Base-by-base conservation (phyloP, 257 asterid genomes). In the Gentiana dahurica region DNA sequence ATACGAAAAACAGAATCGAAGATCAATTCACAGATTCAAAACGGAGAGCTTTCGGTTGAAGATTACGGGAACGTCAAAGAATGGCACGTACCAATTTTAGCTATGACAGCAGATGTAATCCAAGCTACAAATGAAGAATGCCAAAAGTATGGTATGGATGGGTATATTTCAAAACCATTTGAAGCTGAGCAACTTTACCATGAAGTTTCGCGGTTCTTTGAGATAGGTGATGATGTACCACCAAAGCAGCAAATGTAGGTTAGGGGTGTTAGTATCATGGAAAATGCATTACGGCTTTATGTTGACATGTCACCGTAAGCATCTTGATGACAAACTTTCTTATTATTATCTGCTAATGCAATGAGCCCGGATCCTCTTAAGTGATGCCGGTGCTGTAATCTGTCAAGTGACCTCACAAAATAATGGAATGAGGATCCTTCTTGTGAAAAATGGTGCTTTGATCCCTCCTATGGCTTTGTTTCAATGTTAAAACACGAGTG, bases 91-190 rank as follows among this genome's bases (percentile, higher is more conserved):
- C 95, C 94, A 13, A 87, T 91, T 61, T 61, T 91, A 71, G 98
- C 98, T 57, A 91, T 91, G 96, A 91, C 98, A 0, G 98, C 98
- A 5, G 95, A 91, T 12, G 98, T 91, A 35, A 78, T 91, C 72
- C 96, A 87, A 54, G 98, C 96, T 6, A 87, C 98, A 24, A 65
- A 67, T 36, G 95, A 87, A 63, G 71, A 62, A 62, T 91, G 98
- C 72, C 71, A 68, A 55, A 67, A 35, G 59, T 60, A 69, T 58
- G 82, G 79, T 58, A 91, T 91, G 98, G 94, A 91, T 65, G 98
- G 98, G 34, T 91, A 85, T 15, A 95, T 91, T 24, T 77, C 97
- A 9, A 91, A 87, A 59, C 98, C 98, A 9, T 91, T 91, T n/a
- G 97, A 91, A 37, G 94, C 98, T 0, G 97, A 91, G 66, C 98